Evolutionary conservation across 768 basidiomycete species (phyloP), one percentile per base, ranked within the genome.

Genomic region (Candolleomyces aberdarensis): DNA sequence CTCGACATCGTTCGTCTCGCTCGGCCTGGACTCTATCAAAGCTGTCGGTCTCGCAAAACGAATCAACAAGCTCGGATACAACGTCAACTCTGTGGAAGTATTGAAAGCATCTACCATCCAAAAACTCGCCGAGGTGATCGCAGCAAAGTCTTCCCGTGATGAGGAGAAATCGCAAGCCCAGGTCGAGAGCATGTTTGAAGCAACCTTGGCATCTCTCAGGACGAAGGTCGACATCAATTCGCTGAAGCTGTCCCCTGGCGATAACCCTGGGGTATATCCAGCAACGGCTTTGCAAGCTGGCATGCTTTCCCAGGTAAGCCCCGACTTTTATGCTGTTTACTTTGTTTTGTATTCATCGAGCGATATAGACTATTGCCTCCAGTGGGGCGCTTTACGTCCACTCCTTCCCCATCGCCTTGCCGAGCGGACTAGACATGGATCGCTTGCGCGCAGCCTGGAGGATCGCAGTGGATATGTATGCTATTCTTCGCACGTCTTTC

Each of bases 11-110:
- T 72, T 82, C 29, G 66, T 82, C 13, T 75, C 80, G 5, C 66
- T 82, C 56, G 81, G 81, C 8, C 64, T 82, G 32, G 81, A 82
- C 62, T 82, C 81, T 7, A 77, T 82, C 60, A 76, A 75, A 61
- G 76, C 81, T 0, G 75, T 82, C 10, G 78, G 79, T 3, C 67
- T 82, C 40, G 72, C 78, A 32, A 75, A 71, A 55, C 39, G 59
- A 10, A 64, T 82, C 13, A 67, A 68, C 20, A 68, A 69, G 57
- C 67, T 67, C 19, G 79, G 78, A 1, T 70, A 74, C 51, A 49
- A 60, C 6, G 58, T 76, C 13, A 71, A 74, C 36, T 75, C 80
- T 13, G 65, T 68, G 17, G 75, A 80, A 40, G 67, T 82, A 22
- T 72, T 82, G 69, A 69, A 64, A 56, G 68, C 65, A 41, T 61